phyloP scores from a whole-genome alignment of 2,329 filamentous ascomycete genomes.

The Microdochium trichocladiopsis region DNA sequence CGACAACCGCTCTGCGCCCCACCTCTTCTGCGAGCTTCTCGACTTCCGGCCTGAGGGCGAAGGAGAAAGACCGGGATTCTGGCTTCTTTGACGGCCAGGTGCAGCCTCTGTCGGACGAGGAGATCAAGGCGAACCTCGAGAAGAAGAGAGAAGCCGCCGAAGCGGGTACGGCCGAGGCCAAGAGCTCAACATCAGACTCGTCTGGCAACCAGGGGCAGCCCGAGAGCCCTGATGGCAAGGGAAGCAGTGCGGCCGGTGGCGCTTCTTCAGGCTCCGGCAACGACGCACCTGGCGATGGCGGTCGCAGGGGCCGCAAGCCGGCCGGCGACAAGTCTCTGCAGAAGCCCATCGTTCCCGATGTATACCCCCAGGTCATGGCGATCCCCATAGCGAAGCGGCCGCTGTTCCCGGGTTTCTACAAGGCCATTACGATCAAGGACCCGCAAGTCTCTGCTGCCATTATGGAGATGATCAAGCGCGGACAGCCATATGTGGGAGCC shows the following conservation, averaged over 20 bases:
- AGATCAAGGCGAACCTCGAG: constrained; percentile 42
- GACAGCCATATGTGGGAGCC: constrained; percentile 93
- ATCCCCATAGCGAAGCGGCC: constrained; percentile 93
- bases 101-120: constrained; percentile 45
- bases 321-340: constrained; percentile 66
- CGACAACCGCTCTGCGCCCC: constrained; percentile 4
- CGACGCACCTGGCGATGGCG: constrained; percentile 55
- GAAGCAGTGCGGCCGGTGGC: constrained; percentile 51
- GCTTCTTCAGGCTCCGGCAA: constrained; percentile 37
- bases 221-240: constrained; percentile 46
- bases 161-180: constrained; percentile 31
- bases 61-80: constrained; percentile 35
- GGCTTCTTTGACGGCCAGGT: constrained; percentile 44
- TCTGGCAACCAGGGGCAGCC: constrained; percentile 33
- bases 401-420: constrained; percentile 96
- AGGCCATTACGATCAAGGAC: constrained; percentile 94
- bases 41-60: constrained; percentile 24
- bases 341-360: constrained; percentile 85
- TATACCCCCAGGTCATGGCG: constrained; percentile 96
- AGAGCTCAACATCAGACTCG: constrained; percentile 34
- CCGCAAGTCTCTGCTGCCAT: constrained; percentile 87
- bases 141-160: constrained; percentile 36
- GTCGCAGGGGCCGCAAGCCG: constrained; percentile 66
- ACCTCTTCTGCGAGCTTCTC: constrained; percentile 24
- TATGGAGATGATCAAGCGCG: constrained; percentile 92